Evolutionary conservation across 768 basidiomycete genomes (phyloP), one percentile per base, ranked within the genome.

Genomic region (Tubosaeta sp.): DNA sequence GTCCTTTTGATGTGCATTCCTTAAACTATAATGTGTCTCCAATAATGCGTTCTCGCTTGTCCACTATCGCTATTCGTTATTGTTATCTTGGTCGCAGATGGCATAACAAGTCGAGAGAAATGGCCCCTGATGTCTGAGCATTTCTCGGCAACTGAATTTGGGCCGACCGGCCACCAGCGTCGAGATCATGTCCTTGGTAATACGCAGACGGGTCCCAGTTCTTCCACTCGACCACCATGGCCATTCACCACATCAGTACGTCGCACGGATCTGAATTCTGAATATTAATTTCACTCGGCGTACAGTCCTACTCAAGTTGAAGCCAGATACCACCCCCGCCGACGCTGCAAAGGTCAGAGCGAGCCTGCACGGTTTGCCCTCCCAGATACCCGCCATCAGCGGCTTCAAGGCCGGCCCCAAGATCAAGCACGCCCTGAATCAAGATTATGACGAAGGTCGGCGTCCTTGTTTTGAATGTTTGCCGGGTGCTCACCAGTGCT

Each of bases 171-270:
- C n/a, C n/a, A n/a, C n/a, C n/a, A n/a, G n/a, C n/a, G n/a, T n/a
- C n/a, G n/a, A n/a, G n/a, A n/a, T n/a, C n/a, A n/a, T 3, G 14
- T n/a, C 34, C 34, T n/a, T 35, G 16, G 16, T 35, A n/a, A 18
- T 35, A 18, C 34, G 16, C 36, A 38, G 36, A 27, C 25, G 8
- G 25, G 4, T 27, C 8, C 8, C 4, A 27, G 27, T 6, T 27
- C 27, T 27, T 27, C 27, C 27, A 27, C 27, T 27, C 3, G 12
- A 22, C 42, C 49, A 45, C 27, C 30, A 59, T 56, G 57, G 9
- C 57, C 32, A 53, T 61, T 30, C 48, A 61, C n/a, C 63, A 67
- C 53, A 45, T 59, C 51, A 31, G 65, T 67, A 49, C 22, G 58
- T 59, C 41, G 18, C 9, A 9, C 36, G n/a, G 6, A 16, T 18